A percentile compares a stretch with the other conserved stretches of the same genome.
Evolutionary conservation across 2,329 filamentous ascomycete species (phyloP).

Genomic region (Neonectria coccinea): DNA sequence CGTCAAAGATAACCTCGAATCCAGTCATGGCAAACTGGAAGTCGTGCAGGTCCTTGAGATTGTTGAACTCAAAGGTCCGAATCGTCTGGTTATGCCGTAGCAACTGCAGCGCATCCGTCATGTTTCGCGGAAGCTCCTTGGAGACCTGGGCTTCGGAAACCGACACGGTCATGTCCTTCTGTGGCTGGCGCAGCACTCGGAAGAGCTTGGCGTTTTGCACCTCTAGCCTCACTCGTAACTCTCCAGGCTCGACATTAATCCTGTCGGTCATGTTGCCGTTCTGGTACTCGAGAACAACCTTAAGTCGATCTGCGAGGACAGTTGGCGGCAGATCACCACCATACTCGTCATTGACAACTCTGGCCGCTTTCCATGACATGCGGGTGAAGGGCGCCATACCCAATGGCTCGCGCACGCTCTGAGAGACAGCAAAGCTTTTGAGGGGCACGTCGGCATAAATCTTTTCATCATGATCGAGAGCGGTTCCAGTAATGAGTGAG

Average conservation of each 20-base stretch:
- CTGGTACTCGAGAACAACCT: slow-evolving; percentile 80
- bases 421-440: slow-evolving; percentile 71
- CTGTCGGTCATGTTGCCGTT: slow-evolving; percentile 85
- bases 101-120: slow-evolving; percentile 73
- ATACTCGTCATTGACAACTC: slow-evolving; percentile 79
- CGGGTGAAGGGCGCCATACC: slow-evolving; percentile 63
- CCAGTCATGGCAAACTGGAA: slow-evolving; percentile 86
- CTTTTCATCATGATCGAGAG: slow-evolving; percentile 74
- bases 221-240: slow-evolving; percentile 75
- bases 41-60: slow-evolving; percentile 75
- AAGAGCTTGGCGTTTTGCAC: slow-evolving; percentile 71
- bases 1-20: slow-evolving; percentile 80
- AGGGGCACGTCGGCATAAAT: slow-evolving; percentile 78
- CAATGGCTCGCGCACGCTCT: slow-evolving; percentile 63
- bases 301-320: slow-evolving; percentile 80
- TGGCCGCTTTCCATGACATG: slow-evolving; percentile 73
- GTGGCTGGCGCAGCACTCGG: slow-evolving; percentile 76
- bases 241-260: slow-evolving; percentile 83
- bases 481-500: slow-evolving; percentile 77
- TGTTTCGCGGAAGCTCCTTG: slow-evolving; percentile 70
- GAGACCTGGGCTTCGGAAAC: slow-evolving; percentile 75
- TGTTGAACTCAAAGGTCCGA: slow-evolving; percentile 77
- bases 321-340: slow-evolving; percentile 71
- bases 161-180: slow-evolving; percentile 81
- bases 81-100: slow-evolving; percentile 71